phyloP scores from a whole-genome alignment of 129 eudicot genomes.

The Saposhnikovia divaricata region DNA sequence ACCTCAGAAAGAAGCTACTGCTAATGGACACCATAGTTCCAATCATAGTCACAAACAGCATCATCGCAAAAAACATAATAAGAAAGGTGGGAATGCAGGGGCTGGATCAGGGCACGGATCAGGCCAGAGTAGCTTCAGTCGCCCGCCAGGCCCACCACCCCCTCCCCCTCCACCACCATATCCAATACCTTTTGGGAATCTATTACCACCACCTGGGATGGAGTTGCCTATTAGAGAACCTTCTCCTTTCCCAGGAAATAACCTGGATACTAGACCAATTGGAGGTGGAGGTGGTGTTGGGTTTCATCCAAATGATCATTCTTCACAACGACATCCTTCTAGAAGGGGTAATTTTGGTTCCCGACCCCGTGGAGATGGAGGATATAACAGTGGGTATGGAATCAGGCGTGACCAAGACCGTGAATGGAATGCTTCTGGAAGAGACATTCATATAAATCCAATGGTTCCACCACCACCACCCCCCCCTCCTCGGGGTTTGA shows the following conservation, averaged over 20 bases:
- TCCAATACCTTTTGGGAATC: slow-evolving; percentile 24
- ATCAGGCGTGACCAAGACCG: slow-evolving; percentile 25
- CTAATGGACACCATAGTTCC: slow-evolving; percentile 23
- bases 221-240: slow-evolving; percentile 26
- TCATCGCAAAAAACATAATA: slow-evolving; percentile 24
- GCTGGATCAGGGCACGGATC: slow-evolving; percentile 27
- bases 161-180: slow-evolving; percentile 28
- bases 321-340: slow-evolving; percentile 25
- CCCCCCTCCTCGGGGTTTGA: slow-evolving; percentile 30
- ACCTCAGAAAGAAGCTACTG: slow-evolving; percentile 30
- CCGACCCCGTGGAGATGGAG: slow-evolving; percentile 35
- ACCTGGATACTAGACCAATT: slow-evolving; percentile 17
- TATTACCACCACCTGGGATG: slow-evolving; percentile 15
- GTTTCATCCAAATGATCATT: slow-evolving; percentile 18
- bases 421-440: slow-evolving; percentile 11
- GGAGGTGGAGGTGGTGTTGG: slow-evolving; percentile 22
- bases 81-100: slow-evolving; percentile 22
- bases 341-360: slow-evolving; percentile 35
- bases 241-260: not conserved
- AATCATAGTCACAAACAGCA: slow-evolving; percentile 18
- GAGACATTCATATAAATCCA: slow-evolving; percentile 24
- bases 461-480: slow-evolving; percentile 21
- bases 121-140: slow-evolving; percentile 18
- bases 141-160: slow-evolving; percentile 21
- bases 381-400: slow-evolving; percentile 30